Base-by-base conservation (phyloP, 1,139 yeast species). In the Candida sojae region DNA sequence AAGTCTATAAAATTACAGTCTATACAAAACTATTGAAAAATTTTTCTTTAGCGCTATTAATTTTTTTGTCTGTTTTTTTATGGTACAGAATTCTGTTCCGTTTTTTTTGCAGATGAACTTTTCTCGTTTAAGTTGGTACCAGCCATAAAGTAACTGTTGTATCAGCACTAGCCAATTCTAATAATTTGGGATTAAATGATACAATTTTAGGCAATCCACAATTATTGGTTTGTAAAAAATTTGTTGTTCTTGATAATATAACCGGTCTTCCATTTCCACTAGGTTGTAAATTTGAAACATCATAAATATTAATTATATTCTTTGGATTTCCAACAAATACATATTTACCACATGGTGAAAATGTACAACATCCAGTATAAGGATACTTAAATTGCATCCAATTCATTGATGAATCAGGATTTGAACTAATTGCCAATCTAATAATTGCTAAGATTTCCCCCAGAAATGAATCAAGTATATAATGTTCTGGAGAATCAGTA, bases 151-250 rank as follows among this genome's bases (percentile, higher is more conserved):
- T 53, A 3, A 75, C 79, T 2, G 66, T 56, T 39, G 78, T 79
- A 67, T 91, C 96, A 10, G 96, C 97, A 1, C 96, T 82, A 1
- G 95, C 95, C 59, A 92, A 71, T 58, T 86, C 80, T 63, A 87
- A 79, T 47, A 83, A 73, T 60, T 83, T 83, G 1, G 98, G 98
- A 62, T 90, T 88, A 65, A 89, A 89, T 21, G 82, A 77, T 13
- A 88, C 65, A 43, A 88, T 75, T 60, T 86, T 77, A 7, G 96
- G 88, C 17, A 76, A 57, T 11, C 65, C 73, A 38, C 64, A 71
- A 12, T 26, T 36, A 40, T 65, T 60, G 4, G 70, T 55, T 2
- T 52, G 53, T 11, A 70, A 44, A 11, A 63, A 64, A 36, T 63
- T 41, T 30, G 45, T 45, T 2, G 56, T 44, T 31, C 49, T 45